Base-by-base conservation (phyloP, 805 yeast genomes). In the Zygosaccharomyces rouxii region DNA sequence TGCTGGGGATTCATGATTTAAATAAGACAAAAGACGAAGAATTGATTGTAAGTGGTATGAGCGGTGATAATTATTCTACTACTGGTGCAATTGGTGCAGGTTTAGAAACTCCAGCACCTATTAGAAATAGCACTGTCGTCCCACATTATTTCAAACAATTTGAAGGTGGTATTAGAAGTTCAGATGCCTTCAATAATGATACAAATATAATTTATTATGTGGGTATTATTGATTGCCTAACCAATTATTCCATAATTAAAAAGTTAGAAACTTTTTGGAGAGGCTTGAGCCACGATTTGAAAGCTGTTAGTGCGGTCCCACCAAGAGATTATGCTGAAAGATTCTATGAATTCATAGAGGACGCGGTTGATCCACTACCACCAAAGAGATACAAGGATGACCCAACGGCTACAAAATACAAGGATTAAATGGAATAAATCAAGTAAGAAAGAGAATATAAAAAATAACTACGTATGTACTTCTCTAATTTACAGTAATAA, bases 171-270 rank as follows among this genome's bases (percentile, higher is more conserved):
- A 80, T 86, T 35, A 72, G 84, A 42, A 83, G 92, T 3, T 81
- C 95, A 1, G 79, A 83, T 59, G 50, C 55, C 37, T 49, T 54
- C 38, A 55, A 66, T 60, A 75, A 79, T 41, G 86, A 88, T 21
- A 60, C 79, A 30, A 74, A 79, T 26, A 78, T 84, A 47, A 78
- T 92, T 6, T 94, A 94, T 68, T 94, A 90, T 60, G 71, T 94
- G 58, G 99, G 99, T 7, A 84, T 94, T 33, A 94, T 94, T 54
- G 99, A 94, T 63, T 92, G 96, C 68, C 72, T 94, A 56, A 94
- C 99, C 0, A 80, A 80, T 54, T 88, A 88, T 58, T 81, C 86
- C 0, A 67, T 83, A 19, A 70, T 81, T 55, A 94, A 94, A 64
- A 77, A 78, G 54, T 65, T 89, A 40, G 99, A 94, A 63, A 92